Base-by-base conservation (phyloP, 2,329 filamentous ascomycete genomes). In the Penicillium glabrum region DNA sequence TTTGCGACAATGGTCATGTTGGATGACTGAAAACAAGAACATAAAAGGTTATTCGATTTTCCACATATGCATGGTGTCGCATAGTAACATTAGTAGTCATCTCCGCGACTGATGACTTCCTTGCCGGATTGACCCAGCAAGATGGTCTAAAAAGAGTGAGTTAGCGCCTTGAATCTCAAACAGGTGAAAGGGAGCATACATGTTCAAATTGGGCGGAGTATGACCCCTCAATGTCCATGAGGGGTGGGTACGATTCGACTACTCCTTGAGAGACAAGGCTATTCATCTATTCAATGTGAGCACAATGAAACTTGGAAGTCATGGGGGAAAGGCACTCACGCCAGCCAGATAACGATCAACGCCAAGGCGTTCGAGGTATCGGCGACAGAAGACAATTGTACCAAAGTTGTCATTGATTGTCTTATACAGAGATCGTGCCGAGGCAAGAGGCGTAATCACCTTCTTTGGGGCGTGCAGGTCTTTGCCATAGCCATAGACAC, bases 181-280 rank as follows among this genome's bases (percentile, higher is more conserved):
- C 19, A 26, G 21, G 44, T 16, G 2, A 46, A n/a, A 24, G 37
- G 44, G 8, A 44, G 66, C 73, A 55, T 67, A 79, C 76, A 70
- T 83, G 86, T 72, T 88, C 86, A 67, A 84, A 88, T 63, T 88
- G 86, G 10, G 86, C 86, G 5, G 82, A 80, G 66, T 86, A 87
- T 1, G 84, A 86, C 2, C 85, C 85, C 60, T 80, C 77, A 43
- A 83, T 69, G 61, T 88, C 86, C 33, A 79, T 73, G 26, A 88
- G 72, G 1, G 85, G 86, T 14, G 73, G 72, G 65, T 88, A 85
- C 4, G 77, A 70, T 43, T 87, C 80, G 3, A 88, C 74, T 21
- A 88, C 77, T 1, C 83, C 86, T 51, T 82, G 77, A 7, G 80
- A 77, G 1, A 86, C 78, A 24, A 88, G 76, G 37, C 77, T 80